Base-by-base conservation (phyloP, 2,329 filamentous ascomycete genomes). In the Colletotrichum sp. region DNA sequence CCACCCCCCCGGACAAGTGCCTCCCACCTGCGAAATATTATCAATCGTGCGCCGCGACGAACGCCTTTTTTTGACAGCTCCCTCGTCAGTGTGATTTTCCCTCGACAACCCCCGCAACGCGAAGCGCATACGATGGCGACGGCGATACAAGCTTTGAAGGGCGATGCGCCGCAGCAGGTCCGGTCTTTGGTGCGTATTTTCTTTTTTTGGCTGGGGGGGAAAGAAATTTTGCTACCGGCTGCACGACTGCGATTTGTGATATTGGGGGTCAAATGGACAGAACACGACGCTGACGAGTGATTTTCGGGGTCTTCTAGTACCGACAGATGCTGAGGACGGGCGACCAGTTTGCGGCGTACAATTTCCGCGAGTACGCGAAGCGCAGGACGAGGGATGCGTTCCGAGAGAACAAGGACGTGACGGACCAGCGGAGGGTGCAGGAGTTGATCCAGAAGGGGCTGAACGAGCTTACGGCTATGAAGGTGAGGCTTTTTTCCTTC, bases 321-420 rank as follows among this genome's bases (percentile, higher is more conserved):
- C 96, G 97, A 79, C 96, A 96, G 82, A 89, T 99, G 81, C 89
- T 99, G 82, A 94, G 96, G 80, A 94, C 97, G 85, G 93, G 95
- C 78, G 90, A 91, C 77, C 95, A 98, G 83, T 99, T 99, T 86
- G 92, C 95, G 78, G 92, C 94, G 80, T 99, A 99, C 89, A 99
- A 99, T 88, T 99, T 98, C 90, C 93, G 97, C 87, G 96, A 98
- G 85, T 99, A 99, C 86, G 96, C 97, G 70, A 94, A 93, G 86
- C 93, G 97, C 83, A 92, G 96, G 85, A 98, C 97, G 84, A 92
- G 91, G 84, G 97, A 99, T 88, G 93, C 95, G 6, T 99, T 99
- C 86, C 92, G 94, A 81, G 95, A 98, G 84, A 91, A 98, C 85
- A 90, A 92, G 85, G 84, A 86, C 72, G 93, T 95, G 81, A 87